These are phyloP conservation scores for Zarea fungicola DNA, from an alignment of 2,329 filamentous ascomycete species.

Conservation along the genomic window DNA sequence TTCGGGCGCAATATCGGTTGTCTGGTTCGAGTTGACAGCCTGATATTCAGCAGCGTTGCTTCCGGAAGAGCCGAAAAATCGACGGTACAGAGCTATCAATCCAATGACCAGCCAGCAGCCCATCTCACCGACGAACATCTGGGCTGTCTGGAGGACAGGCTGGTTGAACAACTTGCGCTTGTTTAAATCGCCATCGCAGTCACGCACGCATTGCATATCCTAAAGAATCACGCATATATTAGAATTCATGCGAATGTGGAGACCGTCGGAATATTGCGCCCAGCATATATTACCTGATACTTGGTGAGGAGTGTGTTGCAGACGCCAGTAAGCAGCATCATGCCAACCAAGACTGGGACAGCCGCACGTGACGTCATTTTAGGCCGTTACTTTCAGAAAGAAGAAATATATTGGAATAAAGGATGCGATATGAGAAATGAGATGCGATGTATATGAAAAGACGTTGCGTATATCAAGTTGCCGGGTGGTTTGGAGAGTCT, in stretches of 20 bases:
- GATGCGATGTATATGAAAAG: too few relatives aligned
- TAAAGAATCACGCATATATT: constrained; percentile 26
- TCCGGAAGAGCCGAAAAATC: constrained; percentile 41
- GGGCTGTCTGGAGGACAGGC: constrained; percentile 89
- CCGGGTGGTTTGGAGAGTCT: too few relatives aligned
- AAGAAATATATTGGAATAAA: too few relatives aligned
- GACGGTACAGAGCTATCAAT: constrained; percentile 59
- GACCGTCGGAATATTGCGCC: constrained; percentile 17
- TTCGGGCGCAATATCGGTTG: constrained; percentile 32
- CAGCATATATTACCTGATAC: constrained; percentile 65
- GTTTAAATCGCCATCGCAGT: constrained; percentile 67
- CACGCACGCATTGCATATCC: constrained; percentile 95
- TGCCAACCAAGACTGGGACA: constrained; percentile 80
- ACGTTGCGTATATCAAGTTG: too few relatives aligned
- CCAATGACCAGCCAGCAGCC: constrained; percentile 92
- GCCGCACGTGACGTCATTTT: constrained; percentile 65
- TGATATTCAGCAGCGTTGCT: constrained; percentile 56
- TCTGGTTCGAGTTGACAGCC: constrained; percentile 49
- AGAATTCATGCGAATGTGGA: constrained; percentile 13
- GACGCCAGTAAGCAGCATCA: constrained; percentile 95
- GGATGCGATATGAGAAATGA: too few relatives aligned
- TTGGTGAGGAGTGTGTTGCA: constrained; percentile 97
- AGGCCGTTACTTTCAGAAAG: background rate
- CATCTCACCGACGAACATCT: constrained; percentile 97
- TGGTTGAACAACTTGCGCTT: constrained; percentile 79